Evolutionary conservation across 441 rosid species (phyloP).

Genomic region (Sinapis alba): DNA sequence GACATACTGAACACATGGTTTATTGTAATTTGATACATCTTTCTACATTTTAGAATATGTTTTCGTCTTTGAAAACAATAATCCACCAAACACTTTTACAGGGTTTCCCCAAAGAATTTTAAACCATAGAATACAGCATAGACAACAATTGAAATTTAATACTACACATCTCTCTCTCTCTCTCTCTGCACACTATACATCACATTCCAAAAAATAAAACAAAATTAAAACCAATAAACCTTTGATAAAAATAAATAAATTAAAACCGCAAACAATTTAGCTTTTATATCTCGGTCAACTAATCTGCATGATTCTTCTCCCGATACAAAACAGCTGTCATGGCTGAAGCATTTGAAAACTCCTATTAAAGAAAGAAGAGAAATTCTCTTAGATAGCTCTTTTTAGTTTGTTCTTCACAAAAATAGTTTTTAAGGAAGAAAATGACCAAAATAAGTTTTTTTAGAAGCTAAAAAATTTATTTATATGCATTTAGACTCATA

Average conservation of each 20-base stretch:
- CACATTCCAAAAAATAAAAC: neutral
- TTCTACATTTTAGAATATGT: neutral
- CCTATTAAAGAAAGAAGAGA: neutral
- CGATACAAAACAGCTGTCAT: neutral
- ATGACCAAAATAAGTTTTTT: no score
- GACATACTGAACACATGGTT: neutral
- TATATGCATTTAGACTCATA: no score
- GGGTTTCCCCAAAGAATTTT: conserved; percentile 6
- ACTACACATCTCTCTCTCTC: conserved; percentile 22
- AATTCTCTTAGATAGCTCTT: no score
- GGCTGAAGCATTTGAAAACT: neutral
- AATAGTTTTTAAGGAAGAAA: no score
- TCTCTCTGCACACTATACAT: neutral
- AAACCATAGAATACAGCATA: conserved; percentile 20
- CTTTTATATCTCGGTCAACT: neutral
- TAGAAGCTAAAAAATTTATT: no score
- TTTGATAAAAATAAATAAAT: no score
- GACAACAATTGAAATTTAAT: conserved; percentile 7
- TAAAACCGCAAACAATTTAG: neutral
- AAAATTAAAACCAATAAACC: neutral
- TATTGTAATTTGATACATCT: neutral
- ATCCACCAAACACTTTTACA: neutral
- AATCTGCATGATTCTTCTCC: neutral
- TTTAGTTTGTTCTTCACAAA: no score
- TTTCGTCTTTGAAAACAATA: neutral